Percentiles rank a stretch among this genome's conserved stretches.
Evolutionary conservation across 495 filamentous ascomycete genomes (phyloP).

Genomic region (Aspergillus ellipticus): DNA sequence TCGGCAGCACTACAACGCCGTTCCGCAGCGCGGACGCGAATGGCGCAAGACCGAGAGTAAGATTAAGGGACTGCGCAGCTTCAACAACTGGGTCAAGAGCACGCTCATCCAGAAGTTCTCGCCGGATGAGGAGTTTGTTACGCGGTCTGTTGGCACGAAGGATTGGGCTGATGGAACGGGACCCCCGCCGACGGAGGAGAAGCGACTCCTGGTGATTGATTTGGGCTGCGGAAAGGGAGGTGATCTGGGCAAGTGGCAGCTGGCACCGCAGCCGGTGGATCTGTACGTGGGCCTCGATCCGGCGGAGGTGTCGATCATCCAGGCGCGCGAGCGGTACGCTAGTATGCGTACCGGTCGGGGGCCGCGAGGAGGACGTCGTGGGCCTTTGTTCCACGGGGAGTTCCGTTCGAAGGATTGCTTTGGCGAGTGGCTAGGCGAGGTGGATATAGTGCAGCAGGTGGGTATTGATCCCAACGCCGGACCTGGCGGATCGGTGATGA

Average conservation of each 20-base stretch:
- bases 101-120: conserved; percentile 95
- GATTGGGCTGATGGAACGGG: conserved; percentile 53
- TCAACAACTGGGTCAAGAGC: conserved; percentile 99
- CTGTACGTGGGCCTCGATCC: conserved; percentile 92
- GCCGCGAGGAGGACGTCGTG: conserved; percentile 51
- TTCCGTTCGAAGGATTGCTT: conserved; percentile 91
- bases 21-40: conserved; percentile 78
- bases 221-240: conserved; percentile 97
- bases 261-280: conserved; percentile 75
- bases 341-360: conserved; percentile 63
- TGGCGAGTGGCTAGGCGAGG: conserved; percentile 69
- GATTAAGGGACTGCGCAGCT: conserved; percentile 89
- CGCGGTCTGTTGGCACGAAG: conserved; percentile 34
- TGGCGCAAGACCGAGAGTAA: conserved; percentile 91
- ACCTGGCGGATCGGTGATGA: conserved; percentile 52
- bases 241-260: conserved; percentile 92
- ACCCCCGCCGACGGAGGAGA: conserved; percentile 35
- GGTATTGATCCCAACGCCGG: conserved; percentile 71
- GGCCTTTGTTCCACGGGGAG: conserved; percentile 72
- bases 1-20: conserved; percentile 91
- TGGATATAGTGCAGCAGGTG: conserved; percentile 74
- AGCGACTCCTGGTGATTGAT: conserved; percentile 76
- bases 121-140: conserved; percentile 66
- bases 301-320: conserved; percentile 84
- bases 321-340: conserved; percentile 79